A percentile compares a stretch with the other conserved stretches of the same genome.
Conservation (phyloP, 2,329 filamentous ascomycete species). For the Berkeleyomyces rouxiae region DNA sequence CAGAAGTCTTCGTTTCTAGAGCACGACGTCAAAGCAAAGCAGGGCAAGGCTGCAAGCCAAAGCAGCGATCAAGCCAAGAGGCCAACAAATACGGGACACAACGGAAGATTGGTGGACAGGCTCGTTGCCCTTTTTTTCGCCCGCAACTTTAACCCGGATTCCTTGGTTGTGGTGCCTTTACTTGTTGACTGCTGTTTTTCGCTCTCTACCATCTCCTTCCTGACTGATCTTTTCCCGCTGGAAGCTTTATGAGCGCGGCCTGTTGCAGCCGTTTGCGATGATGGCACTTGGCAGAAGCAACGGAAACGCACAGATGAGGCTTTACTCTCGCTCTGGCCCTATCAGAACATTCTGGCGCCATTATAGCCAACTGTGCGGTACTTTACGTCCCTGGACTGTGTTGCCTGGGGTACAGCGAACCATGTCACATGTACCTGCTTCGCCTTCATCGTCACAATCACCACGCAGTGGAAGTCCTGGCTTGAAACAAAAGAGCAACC, state of each 20-base stretch:
- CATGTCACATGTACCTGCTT: not conserved
- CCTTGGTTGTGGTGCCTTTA: not conserved
- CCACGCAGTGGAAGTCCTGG: not conserved
- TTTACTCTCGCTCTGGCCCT: not conserved
- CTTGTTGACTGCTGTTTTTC: not conserved
- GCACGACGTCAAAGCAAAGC: not conserved
- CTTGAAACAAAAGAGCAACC: not conserved
- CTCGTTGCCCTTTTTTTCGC: not conserved
- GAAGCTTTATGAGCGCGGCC: not conserved
- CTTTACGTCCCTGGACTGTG: not conserved
- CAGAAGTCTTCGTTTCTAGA: not conserved
- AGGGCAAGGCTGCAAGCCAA: not conserved
- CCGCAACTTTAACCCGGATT: not conserved
- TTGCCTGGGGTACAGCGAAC: not conserved
- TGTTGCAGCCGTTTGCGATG: not conserved
- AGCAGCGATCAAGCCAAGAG: not conserved
- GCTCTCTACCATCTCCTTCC: not conserved
- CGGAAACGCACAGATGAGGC: conserved; percentile 2
- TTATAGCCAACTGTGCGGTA: not conserved
- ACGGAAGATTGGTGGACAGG: not conserved
- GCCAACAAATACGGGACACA: not conserved
- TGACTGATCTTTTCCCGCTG: too few relatives aligned
- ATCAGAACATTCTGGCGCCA: not conserved
- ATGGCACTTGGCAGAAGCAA: conserved; percentile 7
- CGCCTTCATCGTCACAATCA: not conserved